Evolutionary conservation across 202 grass and related monocot species (phyloP).

Genomic region (Setaria italica): DNA sequence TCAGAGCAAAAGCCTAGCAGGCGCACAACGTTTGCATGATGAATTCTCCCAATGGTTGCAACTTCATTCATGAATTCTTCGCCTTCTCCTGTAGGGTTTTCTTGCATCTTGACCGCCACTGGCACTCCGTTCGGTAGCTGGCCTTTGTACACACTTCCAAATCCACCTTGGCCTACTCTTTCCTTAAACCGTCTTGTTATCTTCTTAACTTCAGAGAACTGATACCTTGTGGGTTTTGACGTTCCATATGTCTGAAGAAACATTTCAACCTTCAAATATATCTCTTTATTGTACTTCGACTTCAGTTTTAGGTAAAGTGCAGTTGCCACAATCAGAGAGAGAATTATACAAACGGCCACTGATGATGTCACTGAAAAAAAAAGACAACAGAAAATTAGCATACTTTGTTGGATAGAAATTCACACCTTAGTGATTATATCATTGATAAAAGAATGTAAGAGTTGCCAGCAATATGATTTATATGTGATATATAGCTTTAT

Average conservation of each 20-base stretch:
- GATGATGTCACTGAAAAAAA: background rate
- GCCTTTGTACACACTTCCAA: background rate
- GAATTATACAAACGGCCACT: background rate
- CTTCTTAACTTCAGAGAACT: background rate
- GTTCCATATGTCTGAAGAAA: background rate
- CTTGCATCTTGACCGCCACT: background rate
- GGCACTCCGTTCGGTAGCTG: background rate
- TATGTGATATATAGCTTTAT: too few species aligned
- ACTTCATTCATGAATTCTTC: background rate
- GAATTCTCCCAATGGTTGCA: background rate
- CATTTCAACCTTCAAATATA: background rate
- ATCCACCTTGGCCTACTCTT: background rate
- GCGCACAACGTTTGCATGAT: background rate
- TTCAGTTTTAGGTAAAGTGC: background rate
- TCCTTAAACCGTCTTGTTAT: background rate
- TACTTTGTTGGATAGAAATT: background rate
- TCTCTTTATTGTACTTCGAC: background rate
- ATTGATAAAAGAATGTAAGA: too few species aligned
- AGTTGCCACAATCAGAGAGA: background rate
- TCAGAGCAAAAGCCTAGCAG: background rate
- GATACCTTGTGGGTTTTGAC: background rate
- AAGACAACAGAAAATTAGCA: background rate
- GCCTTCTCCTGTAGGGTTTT: background rate
- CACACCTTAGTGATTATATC: too few species aligned
- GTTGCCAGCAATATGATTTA: too few species aligned